Conservation (phyloP, 2,329 filamentous ascomycete species). For the Ophiocordyceps robertsii region DNA sequence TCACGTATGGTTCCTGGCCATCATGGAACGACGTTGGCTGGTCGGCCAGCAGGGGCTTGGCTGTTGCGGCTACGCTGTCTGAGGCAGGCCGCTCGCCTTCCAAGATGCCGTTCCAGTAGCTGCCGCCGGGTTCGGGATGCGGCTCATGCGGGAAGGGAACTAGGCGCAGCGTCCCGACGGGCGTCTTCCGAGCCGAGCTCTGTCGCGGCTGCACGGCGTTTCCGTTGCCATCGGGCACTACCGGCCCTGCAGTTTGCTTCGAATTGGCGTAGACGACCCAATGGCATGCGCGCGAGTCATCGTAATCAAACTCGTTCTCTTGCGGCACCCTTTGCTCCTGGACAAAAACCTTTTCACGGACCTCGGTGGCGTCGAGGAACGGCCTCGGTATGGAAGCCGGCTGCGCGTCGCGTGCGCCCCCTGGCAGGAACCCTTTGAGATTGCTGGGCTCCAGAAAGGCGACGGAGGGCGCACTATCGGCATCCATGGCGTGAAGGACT, state of each 20-base stretch:
- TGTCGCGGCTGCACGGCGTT: conserved; percentile 25
- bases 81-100: conserved; percentile 9
- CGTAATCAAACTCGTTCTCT: conserved; percentile 64
- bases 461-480: conserved; percentile 39
- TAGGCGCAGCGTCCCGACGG: conserved; percentile 61
- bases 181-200: conserved; percentile 33
- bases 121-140: conserved; percentile 40
- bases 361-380: conserved; percentile 51
- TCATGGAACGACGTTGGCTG: conserved; percentile 39
- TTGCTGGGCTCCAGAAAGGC: conserved; percentile 32
- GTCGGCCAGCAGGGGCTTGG: conserved; percentile 18
- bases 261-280: conserved; percentile 74
- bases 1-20: conserved; percentile 62
- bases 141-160: conserved; percentile 67
- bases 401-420: conserved; percentile 27
- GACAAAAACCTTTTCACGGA: conserved; percentile 49
- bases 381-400: conserved; percentile 30
- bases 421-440: conserved; percentile 32
- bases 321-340: conserved; percentile 42
- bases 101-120: conserved; percentile 32
- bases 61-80: neutral
- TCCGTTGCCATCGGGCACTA: conserved; percentile 29
- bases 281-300: conserved; percentile 70
- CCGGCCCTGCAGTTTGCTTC: conserved; percentile 28
- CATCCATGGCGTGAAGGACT: conserved; percentile 9